Evolutionary conservation across 345 rosid genomes (phyloP), one percentile per base, ranked within the genome.

Genomic region (Iberis pinnata): DNA sequence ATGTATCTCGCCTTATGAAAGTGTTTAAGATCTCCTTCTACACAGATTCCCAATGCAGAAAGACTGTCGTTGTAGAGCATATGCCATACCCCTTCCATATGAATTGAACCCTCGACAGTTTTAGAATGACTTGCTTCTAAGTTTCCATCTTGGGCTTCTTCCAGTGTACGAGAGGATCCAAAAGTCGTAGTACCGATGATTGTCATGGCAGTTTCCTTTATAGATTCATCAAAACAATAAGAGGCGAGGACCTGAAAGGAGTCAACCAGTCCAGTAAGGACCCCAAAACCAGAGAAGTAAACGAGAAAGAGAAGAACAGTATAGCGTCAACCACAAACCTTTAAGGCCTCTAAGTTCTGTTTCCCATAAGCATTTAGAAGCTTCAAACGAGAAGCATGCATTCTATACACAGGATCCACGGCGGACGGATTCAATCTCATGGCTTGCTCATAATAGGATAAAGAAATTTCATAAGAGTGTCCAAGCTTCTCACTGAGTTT

Each of bases 1-100:
- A 83, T 87, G 66, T 80, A 83, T 76, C 98, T 87, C 18, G 95
- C 98, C 80, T 84, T 90, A 58, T 90, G 98, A 72, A 90, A 90
- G 70, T 90, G 98, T 75, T 87, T 87, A 51, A 90, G 89, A 74
- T 90, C 98, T 65, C 95, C 98, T 70, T 83, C 96, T 61, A 84
- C 68, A 69, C 98, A 90, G 56, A 61, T 61, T 77, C 81, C 96
- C 63, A 90, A 73, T 46, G 93, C 98, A 49, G 84, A 75, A 63
- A 90, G 79, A 70, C 98, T 81, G 61, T 90, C 98, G 60, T 66
- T 67, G 69, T 90, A 87, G 56, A 90, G 96, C 89, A 87, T 65
- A 61, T 73, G 72, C 96, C 95, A 81, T 41, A 67, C 76, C 56
- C 78, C 76, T 64, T 87, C 89, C 83, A 75, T 52, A 56, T 64